Base-by-base conservation (phyloP, 495 filamentous ascomycete genomes). In the Aspergillus baeticus region DNA sequence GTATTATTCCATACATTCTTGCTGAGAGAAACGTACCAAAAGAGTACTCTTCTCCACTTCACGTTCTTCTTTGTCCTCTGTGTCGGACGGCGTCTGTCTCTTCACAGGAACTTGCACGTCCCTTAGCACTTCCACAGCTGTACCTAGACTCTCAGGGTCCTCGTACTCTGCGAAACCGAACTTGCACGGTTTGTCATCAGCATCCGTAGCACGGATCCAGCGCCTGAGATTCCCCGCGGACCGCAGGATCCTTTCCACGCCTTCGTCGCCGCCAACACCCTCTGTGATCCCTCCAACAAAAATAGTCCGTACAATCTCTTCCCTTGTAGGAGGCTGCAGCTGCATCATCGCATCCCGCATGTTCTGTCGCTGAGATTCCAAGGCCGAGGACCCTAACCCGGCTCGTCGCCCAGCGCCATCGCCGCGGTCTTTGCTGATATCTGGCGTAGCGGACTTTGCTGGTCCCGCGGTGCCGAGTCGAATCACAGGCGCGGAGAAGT, bases 161-260 rank as follows among this genome's bases (percentile, higher is more conserved):
- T 96, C 93, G 74, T 88, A 99, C 75, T 98, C 92, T 57, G 92
- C 94, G 75, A 99, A 98, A 35, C 94, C 95, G 76, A 98, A 98
- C 51, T 85, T 84, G 67, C 87, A 89, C 43, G 85, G 84, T 76
- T 95, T 96, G 46, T 87, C 84, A 60, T 95, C 87, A 31, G 89
- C 86, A 71, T 94, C 85, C 29, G 84, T 87, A 22, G 87, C 88
- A 65, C 90, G 79, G 49, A 88, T 90, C 93, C 93, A 99, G 51
- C 89, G 86, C 39, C 87, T 81, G 35, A 98, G 71, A 70, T 79
- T 86, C 20, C 91, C 95, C 3, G 89, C 90, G 54, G 85, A 82
- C 39, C 82, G 75, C 34, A 99, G 75, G 39, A 99, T 85, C 39
- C 80, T 81, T 76, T 99, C 91, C 54, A 97, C 77, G 45, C 86